Conservation (phyloP, 75 land plant species). For the Sequoiadendron giganteum region DNA sequence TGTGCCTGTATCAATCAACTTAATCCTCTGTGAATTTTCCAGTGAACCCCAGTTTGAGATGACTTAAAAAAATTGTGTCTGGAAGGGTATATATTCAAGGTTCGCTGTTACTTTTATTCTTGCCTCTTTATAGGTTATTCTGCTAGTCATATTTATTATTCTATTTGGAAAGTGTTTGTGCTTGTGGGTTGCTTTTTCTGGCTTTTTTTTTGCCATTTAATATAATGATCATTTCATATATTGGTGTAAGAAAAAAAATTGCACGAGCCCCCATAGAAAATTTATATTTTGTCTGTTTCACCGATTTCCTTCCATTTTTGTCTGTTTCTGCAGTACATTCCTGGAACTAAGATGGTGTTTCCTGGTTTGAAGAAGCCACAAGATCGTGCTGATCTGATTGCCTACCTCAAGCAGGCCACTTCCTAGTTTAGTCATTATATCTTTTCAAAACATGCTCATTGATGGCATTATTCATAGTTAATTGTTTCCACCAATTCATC, state of each 20-base stretch:
- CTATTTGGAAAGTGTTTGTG: not conserved
- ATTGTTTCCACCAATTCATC: not conserved
- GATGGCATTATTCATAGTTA: not conserved
- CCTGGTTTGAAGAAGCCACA: conserved; percentile 89
- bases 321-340: conserved; percentile 62
- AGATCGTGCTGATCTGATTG: conserved; percentile 76
- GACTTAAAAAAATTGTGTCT: not conserved
- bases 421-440: conserved; percentile 2
- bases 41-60: not conserved
- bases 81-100: not conserved
- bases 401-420: conserved; percentile 64
- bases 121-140: not conserved
- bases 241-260: not conserved
- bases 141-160: not conserved
- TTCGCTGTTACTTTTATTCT: not conserved
- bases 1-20: not conserved
- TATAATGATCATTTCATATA: not conserved
- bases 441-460: not conserved
- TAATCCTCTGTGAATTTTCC: too few species aligned
- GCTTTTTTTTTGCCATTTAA: not conserved
- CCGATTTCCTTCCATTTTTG: not conserved
- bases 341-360: conserved; percentile 89
- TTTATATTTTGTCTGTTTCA: not conserved
- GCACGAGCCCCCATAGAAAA: not conserved
- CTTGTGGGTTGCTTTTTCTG: not conserved